Conservation (phyloP, 208 protist genomes). For the Hexamita inflata region DNA sequence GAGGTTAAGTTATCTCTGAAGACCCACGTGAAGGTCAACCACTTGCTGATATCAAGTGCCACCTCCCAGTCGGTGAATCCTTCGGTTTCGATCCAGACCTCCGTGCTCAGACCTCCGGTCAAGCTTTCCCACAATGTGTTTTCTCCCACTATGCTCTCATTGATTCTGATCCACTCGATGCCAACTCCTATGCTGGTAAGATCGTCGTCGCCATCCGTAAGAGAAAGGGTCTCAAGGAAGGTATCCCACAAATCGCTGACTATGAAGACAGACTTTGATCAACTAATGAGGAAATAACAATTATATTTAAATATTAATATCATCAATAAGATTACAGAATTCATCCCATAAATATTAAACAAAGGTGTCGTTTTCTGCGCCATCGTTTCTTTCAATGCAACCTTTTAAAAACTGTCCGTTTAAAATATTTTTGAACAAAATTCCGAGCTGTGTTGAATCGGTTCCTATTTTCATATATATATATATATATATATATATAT, state of each 20-base stretch:
- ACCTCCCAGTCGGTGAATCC: slow-evolving; percentile 92
- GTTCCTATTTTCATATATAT: too few relatives aligned
- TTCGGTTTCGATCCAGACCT: slow-evolving; percentile 91
- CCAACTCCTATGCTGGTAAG: slow-evolving; percentile 53
- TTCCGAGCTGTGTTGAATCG: too few relatives aligned
- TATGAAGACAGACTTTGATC: slow-evolving; percentile 33
- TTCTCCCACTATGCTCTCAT: slow-evolving; percentile 92
- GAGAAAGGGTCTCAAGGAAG: slow-evolving; percentile 77
- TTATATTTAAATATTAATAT: background rate
- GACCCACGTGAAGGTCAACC: slow-evolving; percentile 77
- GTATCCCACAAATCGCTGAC: slow-evolving; percentile 6
- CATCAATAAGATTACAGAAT: too few relatives aligned
- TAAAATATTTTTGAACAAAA: too few relatives aligned
- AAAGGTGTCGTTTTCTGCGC: too few relatives aligned
- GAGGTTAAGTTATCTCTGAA: slow-evolving; percentile 82
- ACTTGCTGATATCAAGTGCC: slow-evolving; percentile 81
- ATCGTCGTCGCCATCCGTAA: slow-evolving; percentile 64
- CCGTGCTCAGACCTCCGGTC: slow-evolving; percentile 71
- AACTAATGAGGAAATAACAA: background rate
- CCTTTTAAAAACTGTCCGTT: too few relatives aligned
- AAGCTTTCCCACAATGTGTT: slow-evolving; percentile 91
- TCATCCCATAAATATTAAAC: too few relatives aligned
- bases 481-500: too few relatives aligned
- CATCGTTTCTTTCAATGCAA: too few relatives aligned
- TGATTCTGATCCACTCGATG: slow-evolving; percentile 61